Percentiles rank a stretch among this genome's conserved stretches.
These are phyloP conservation scores for Eragrostis nindensis DNA, from an alignment of 176 grass and related monocot species.

Conservation along the genomic window DNA sequence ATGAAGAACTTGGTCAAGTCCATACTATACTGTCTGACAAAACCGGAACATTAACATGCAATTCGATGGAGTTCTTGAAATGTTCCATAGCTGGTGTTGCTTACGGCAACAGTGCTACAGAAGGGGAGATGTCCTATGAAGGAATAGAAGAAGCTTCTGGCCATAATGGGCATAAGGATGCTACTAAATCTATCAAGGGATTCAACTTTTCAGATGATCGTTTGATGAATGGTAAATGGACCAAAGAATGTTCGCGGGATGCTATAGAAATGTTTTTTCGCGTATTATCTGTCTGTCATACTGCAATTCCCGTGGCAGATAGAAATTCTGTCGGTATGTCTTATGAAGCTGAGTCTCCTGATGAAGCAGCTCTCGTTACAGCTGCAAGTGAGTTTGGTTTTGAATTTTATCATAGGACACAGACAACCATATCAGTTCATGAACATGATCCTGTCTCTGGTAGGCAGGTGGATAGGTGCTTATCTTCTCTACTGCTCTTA, in stretches of 20 bases:
- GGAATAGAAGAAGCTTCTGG: conserved; percentile 54
- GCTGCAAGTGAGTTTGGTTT: conserved; percentile 93
- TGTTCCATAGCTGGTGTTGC: conserved; percentile 84
- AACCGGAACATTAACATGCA: conserved; percentile 95
- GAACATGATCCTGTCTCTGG: conserved; percentile 61
- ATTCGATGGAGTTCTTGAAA: conserved; percentile 98
- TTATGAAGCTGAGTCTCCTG: conserved; percentile 94
- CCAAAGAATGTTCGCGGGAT: conserved; percentile 60
- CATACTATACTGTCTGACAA: conserved; percentile 93
- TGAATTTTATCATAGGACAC: conserved; percentile 91
- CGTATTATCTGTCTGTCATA: conserved; percentile 88
- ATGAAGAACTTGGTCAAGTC: conserved; percentile 95
- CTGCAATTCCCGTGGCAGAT: conserved; percentile 82
- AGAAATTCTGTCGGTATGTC: conserved; percentile 59
- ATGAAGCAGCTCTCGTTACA: conserved; percentile 89
- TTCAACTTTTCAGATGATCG: conserved; percentile 79
- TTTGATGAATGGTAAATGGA: conserved; percentile 83
- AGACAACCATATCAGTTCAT: conserved; percentile 69
- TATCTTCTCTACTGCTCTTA: conserved; percentile 44
- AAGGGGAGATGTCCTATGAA: conserved; percentile 73
- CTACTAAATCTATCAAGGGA: conserved; percentile 60
- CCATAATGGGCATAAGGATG: conserved; percentile 42
- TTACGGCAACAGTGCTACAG: conserved; percentile 65
- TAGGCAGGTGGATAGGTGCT: conserved; percentile 56
- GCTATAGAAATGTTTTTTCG: conserved; percentile 78